These are phyloP conservation scores for Aspergillus japonicus DNA, from an alignment of 2,329 filamentous ascomycete species.

Conservation along the genomic window DNA sequence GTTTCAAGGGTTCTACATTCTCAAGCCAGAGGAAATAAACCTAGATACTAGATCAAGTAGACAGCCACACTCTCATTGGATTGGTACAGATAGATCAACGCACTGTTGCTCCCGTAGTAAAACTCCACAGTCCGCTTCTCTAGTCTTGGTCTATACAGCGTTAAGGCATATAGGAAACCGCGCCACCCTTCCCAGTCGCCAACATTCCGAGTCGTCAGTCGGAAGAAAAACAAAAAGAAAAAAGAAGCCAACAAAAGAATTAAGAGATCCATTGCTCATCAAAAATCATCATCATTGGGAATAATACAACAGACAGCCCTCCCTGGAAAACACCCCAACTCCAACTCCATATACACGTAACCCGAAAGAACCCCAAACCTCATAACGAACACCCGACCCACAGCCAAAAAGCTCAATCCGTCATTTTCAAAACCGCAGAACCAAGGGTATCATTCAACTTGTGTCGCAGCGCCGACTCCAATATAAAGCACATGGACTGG, in stretches of 20 bases:
- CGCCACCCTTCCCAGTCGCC: neutral
- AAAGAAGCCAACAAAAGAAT: neutral
- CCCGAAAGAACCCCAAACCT: too few species aligned
- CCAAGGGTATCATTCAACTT: neutral
- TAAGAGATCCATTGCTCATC: neutral
- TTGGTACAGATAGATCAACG: too few species aligned
- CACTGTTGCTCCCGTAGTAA: too few species aligned
- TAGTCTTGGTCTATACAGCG: too few species aligned
- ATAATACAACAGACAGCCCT: neutral
- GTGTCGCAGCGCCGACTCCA: neutral
- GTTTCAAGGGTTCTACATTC: too few species aligned
- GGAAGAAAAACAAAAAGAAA: too few species aligned
- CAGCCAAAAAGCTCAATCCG: neutral
- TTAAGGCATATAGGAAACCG: too few species aligned
- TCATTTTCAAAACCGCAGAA: neutral
- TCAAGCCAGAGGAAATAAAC: too few species aligned
- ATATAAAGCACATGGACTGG: neutral
- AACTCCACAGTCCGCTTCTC: too few species aligned
- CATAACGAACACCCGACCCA: neutral
- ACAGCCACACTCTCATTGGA: too few species aligned
- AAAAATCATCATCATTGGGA: neutral
- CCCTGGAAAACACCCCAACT: neutral
- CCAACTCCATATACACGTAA: neutral
- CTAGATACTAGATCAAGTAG: too few species aligned
- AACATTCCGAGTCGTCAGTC: too few species aligned